Evolutionary conservation across 2,329 filamentous ascomycete genomes (phyloP).

Genomic region (Penicillium polonicum): DNA sequence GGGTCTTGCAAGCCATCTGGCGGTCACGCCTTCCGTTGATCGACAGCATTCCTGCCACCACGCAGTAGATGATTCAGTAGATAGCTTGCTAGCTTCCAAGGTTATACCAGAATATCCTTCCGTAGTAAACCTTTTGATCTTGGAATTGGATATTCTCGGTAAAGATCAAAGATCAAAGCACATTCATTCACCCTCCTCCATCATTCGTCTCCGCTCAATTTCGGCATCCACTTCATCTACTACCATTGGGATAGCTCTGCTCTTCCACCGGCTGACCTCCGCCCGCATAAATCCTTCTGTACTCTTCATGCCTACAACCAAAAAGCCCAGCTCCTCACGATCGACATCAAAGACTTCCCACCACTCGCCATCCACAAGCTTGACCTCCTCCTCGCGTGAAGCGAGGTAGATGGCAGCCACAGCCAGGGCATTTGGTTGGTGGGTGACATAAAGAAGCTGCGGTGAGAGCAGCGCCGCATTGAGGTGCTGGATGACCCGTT

Average conservation of each 20-base stretch:
- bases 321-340: conserved; percentile 86
- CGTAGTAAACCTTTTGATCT: not conserved
- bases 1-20: not conserved
- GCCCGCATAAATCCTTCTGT: conserved; percentile 66
- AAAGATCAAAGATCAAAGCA: not conserved
- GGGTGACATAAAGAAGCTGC: conserved; percentile 85
- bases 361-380: conserved; percentile 82
- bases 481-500: conserved; percentile 71
- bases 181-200: conserved; percentile 41
- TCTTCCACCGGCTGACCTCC: conserved; percentile 59
- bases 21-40: not conserved
- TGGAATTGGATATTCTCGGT: not conserved
- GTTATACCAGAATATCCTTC: not conserved
- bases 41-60: not conserved
- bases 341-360: conserved; percentile 99
- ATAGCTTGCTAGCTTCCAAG: not conserved
- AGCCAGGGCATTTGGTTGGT: conserved; percentile 82
- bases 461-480: conserved; percentile 83
- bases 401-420: conserved; percentile 90
- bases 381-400: conserved; percentile 70
- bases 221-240: conserved; percentile 60
- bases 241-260: conserved; percentile 56
- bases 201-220: conserved; percentile 53
- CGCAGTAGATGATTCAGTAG: not conserved
- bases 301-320: conserved; percentile 82